Evolutionary conservation across 805 yeast species (phyloP).

Genomic region (Candida succiphila): DNA sequence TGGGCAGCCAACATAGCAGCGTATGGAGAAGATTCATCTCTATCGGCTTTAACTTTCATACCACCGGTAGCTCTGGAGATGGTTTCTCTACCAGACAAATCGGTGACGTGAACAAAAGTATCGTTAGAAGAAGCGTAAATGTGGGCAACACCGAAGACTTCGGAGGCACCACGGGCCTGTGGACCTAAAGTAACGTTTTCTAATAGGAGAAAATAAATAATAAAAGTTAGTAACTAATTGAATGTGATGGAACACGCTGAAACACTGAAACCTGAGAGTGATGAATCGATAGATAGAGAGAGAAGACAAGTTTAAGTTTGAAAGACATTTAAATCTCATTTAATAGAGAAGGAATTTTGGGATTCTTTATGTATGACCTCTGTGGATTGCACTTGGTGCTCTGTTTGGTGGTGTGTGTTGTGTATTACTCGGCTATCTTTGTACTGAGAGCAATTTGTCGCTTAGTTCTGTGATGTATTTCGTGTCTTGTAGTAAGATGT

Average conservation of each 20-base stretch:
- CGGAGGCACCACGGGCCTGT: slow-evolving; percentile 94
- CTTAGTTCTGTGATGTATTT: too few species aligned
- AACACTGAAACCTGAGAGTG: too few species aligned
- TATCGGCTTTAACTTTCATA: slow-evolving; percentile 99
- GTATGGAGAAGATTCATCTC: slow-evolving; percentile 99
- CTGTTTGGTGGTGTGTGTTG: too few species aligned
- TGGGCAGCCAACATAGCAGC: slow-evolving; percentile 99
- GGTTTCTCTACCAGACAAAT: slow-evolving; percentile 99
- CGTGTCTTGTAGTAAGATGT: too few species aligned
- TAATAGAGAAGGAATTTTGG: too few species aligned
- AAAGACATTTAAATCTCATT: too few species aligned
- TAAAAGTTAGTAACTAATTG: not conserved
- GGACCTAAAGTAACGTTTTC: slow-evolving; percentile 65
- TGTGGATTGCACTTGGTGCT: too few species aligned
- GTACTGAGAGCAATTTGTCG: too few species aligned
- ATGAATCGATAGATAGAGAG: too few species aligned
- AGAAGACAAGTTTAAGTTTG: too few species aligned
- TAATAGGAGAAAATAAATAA: slow-evolving; percentile 7
- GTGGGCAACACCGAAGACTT: slow-evolving; percentile 99
- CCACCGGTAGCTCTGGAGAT: slow-evolving; percentile 99
- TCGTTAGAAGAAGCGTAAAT: slow-evolving; percentile 99
- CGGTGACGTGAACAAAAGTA: slow-evolving; percentile 99
- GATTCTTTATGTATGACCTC: too few species aligned
- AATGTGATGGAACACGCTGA: not conserved
- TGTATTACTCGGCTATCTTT: too few species aligned